phyloP scores from a whole-genome alignment of 129 eudicot genomes.

The Ambrosia trifida region DNA sequence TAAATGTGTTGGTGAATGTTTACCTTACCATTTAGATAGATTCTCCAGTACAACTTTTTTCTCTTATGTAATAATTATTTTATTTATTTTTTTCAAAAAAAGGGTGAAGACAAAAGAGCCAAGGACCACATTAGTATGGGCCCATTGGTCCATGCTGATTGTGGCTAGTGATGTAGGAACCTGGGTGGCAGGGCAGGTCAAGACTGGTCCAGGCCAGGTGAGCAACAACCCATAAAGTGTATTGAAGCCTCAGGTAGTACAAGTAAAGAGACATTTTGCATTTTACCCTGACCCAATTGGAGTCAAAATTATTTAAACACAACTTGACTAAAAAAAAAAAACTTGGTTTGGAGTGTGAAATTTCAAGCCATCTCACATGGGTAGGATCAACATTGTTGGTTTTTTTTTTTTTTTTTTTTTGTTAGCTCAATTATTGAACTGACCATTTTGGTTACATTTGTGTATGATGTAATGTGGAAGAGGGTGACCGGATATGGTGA shows the following conservation, averaged over 20 bases:
- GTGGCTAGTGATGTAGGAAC: constrained; percentile 22
- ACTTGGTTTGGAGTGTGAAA: background rate
- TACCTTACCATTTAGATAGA: background rate
- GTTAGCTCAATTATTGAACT: too few species aligned
- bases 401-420: too few species aligned
- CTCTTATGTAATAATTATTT: background rate
- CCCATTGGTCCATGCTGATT: constrained; percentile 30
- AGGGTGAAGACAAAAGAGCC: constrained; percentile 1
- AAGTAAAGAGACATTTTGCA: constrained; percentile 2
- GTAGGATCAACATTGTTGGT: too few species aligned
- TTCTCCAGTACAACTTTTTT: constrained; percentile 11
- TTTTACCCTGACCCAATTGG: background rate
- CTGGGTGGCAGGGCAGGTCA: constrained; percentile 35
- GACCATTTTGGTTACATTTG: too few species aligned
- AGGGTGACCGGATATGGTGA: too few species aligned
- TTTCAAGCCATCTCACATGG: background rate
- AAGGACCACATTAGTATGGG: constrained; percentile 16
- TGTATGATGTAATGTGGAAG: too few species aligned
- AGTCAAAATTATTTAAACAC: background rate
- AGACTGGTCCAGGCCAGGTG: constrained; percentile 30
- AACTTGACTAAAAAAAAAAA: background rate
- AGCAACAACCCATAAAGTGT: constrained; percentile 11
- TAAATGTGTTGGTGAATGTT: background rate
- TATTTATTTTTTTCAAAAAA: background rate
- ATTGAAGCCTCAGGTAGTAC: constrained; percentile 3